Percentiles rank a stretch among this genome's conserved stretches.
Evolutionary conservation across 2,329 filamentous ascomycete species (phyloP).

Genomic region (Thielaviopsis euricoi): DNA sequence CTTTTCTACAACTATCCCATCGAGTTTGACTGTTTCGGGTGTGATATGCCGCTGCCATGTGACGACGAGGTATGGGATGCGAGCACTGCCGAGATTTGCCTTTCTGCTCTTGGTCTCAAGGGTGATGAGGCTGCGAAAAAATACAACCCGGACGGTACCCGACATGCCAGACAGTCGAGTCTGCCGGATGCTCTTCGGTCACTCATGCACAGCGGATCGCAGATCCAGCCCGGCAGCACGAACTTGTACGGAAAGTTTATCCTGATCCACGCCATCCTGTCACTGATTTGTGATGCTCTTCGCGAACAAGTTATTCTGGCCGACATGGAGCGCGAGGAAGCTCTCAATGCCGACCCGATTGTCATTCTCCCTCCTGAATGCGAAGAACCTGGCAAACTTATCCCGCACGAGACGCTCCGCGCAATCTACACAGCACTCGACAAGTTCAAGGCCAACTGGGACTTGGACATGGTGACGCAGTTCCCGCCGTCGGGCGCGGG

Average conservation of each 20-base stretch:
- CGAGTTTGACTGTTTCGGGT: slow-evolving; percentile 45
- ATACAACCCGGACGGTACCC: slow-evolving; percentile 45
- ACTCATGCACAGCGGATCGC: slow-evolving; percentile 39
- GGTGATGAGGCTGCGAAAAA: slow-evolving; percentile 37
- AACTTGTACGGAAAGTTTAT: slow-evolving; percentile 63
- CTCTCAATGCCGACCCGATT: slow-evolving; percentile 20
- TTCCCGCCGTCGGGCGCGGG: slow-evolving; percentile 38
- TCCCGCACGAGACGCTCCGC: slow-evolving; percentile 31
- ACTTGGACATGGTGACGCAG: slow-evolving; percentile 50
- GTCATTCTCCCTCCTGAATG: not conserved
- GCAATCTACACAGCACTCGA: slow-evolving; percentile 41
- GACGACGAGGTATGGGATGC: slow-evolving; percentile 65
- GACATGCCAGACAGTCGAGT: slow-evolving; percentile 46
- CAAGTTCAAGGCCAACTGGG: slow-evolving; percentile 59
- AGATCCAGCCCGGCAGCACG: slow-evolving; percentile 47
- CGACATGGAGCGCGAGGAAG: slow-evolving; percentile 18
- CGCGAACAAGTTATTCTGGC: slow-evolving; percentile 27
- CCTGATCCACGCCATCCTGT: slow-evolving; percentile 50
- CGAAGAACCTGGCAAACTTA: slow-evolving; percentile 21
- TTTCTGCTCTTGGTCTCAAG: slow-evolving; percentile 45
- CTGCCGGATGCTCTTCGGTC: slow-evolving; percentile 44
- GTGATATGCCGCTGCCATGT: slow-evolving; percentile 50
- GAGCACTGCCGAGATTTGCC: slow-evolving; percentile 38
- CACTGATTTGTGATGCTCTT: slow-evolving; percentile 35
- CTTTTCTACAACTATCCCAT: slow-evolving; percentile 57